Conservation (phyloP, 176 grass and related monocot genomes). For the Cenchrus purpureus region DNA sequence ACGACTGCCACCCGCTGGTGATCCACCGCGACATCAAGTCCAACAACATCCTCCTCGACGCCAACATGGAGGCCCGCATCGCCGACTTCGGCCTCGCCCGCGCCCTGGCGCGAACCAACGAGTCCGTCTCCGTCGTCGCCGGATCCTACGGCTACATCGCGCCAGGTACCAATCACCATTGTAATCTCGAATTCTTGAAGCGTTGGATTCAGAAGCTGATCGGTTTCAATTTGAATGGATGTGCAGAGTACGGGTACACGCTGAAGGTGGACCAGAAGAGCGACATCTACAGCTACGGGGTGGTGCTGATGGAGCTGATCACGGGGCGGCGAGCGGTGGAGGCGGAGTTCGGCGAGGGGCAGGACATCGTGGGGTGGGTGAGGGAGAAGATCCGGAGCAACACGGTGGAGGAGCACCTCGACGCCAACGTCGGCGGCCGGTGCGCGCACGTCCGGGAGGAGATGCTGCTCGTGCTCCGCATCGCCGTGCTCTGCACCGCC, state of each 20-base stretch:
- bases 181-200: not conserved
- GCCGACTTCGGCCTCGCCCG: constrained; percentile 92
- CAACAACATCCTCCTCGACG: constrained; percentile 90
- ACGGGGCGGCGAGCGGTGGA: constrained; percentile 75
- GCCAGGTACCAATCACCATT: constrained; percentile 45
- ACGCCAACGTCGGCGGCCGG: constrained; percentile 60
- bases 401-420: constrained; percentile 63
- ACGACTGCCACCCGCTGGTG: constrained; percentile 88
- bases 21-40: constrained; percentile 98
- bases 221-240: too few relatives aligned
- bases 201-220: not conserved
- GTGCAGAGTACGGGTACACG: constrained; percentile 88
- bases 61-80: constrained; percentile 76
- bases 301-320: constrained; percentile 94
- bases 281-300: constrained; percentile 96
- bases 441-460: constrained; percentile 90
- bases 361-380: constrained; percentile 89
- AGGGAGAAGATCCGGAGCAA: constrained; percentile 66
- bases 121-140: constrained; percentile 77
- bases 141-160: constrained; percentile 98
- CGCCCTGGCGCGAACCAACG: constrained; percentile 49
- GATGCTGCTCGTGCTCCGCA: constrained; percentile 93
- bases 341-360: constrained; percentile 75
- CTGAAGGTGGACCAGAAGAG: constrained; percentile 98
- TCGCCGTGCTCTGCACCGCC: constrained; percentile 90